A percentile compares a stretch with the other conserved stretches of the same genome.
Evolutionary conservation across 495 filamentous ascomycete species (phyloP).

Genomic region (Alectoria sarmentosa): DNA sequence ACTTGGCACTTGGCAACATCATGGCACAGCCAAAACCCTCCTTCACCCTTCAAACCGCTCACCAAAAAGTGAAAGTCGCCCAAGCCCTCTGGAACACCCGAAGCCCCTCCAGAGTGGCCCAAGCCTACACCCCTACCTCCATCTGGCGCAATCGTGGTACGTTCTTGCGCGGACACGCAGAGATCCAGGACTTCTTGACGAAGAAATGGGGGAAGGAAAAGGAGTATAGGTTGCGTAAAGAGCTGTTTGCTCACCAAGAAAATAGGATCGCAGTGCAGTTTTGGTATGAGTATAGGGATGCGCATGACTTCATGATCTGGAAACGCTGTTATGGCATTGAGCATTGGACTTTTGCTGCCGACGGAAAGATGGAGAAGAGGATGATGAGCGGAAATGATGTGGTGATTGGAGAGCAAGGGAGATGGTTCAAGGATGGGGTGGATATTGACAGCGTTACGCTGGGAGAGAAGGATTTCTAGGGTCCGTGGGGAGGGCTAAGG

Average conservation of each 20-base stretch:
- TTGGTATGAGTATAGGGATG: constrained; percentile 85
- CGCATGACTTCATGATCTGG: constrained; percentile 61
- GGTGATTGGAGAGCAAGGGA: constrained; percentile 45
- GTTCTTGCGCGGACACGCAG: constrained; percentile 63
- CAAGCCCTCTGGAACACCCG: constrained; percentile 83
- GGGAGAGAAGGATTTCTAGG: constrained; percentile 67
- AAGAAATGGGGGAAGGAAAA: constrained; percentile 72
- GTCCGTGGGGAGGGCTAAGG: neutral
- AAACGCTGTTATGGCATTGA: constrained; percentile 87
- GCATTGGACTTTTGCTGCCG: constrained; percentile 81
- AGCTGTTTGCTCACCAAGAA: constrained; percentile 65
- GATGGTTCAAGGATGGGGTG: constrained; percentile 54
- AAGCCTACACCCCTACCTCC: constrained; percentile 67
- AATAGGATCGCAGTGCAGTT: constrained; percentile 82
- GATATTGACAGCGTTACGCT: constrained; percentile 71
- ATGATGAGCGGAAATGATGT: constrained; percentile 93
- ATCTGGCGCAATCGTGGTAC: constrained; percentile 77
- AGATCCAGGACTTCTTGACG: constrained; percentile 63
- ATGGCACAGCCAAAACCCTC: constrained; percentile 64
- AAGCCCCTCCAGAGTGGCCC: constrained; percentile 55
- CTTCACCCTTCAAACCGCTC: constrained; percentile 68
- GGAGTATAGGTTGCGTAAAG: constrained; percentile 74
- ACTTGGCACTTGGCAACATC: neutral
- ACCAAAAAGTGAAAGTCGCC: constrained; percentile 74
- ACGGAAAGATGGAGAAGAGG: constrained; percentile 78